Percentiles rank a stretch among this genome's conserved stretches.
phyloP scores from a whole-genome alignment of 169 alveolate genomes.

The Pseudocohnilembus persalinus region DNA sequence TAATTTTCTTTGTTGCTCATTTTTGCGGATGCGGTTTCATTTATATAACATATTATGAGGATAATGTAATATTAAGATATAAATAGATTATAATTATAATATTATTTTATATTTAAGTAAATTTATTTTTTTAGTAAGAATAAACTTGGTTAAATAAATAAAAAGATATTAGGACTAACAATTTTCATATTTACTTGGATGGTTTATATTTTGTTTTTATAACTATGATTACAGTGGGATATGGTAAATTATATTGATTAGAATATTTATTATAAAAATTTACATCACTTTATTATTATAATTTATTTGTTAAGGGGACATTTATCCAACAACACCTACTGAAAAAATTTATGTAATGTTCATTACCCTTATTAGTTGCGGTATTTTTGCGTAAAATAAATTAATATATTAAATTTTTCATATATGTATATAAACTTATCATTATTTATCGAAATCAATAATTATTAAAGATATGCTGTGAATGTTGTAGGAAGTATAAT shows the following conservation, averaged over 20 bases:
- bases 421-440: too few relatives aligned
- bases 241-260: background rate
- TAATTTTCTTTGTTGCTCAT: background rate
- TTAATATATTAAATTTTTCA: background rate
- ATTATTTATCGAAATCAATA: too few relatives aligned
- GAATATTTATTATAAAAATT: too few relatives aligned
- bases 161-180: background rate
- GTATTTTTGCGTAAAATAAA: background rate
- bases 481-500: background rate
- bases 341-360: background rate
- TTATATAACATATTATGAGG: background rate
- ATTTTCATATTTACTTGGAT: background rate
- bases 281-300: background rate
- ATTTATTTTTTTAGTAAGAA: too few relatives aligned
- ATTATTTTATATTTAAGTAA: too few relatives aligned
- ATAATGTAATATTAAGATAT: too few relatives aligned
- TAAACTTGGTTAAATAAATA: background rate
- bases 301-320: background rate
- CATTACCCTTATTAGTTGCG: background rate
- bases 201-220: background rate
- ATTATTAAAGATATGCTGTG: background rate
- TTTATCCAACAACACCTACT: background rate
- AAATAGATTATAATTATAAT: too few relatives aligned
- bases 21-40: background rate
- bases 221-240: background rate